Conservation (phyloP, 306 rosid genomes). For the Cicer judaicum region DNA sequence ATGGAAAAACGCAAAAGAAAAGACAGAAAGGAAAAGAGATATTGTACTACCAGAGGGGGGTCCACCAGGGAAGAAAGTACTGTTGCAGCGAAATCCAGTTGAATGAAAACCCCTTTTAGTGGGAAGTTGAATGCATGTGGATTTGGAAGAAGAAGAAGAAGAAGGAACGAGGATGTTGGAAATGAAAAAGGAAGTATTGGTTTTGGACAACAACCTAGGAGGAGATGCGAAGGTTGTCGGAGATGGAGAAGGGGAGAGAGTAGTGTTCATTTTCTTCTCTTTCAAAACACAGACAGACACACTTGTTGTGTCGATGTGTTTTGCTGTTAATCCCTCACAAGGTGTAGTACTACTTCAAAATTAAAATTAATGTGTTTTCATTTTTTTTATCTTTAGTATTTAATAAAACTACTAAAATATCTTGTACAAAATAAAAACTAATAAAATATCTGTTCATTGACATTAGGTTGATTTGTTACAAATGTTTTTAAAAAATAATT, state of each 20-base stretch:
- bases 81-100: slow-evolving; percentile 51
- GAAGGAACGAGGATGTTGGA: slow-evolving; percentile 38
- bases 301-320: slow-evolving; percentile 17
- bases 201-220: slow-evolving; percentile 41
- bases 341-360: too few relatives aligned
- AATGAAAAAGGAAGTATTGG: slow-evolving; percentile 41
- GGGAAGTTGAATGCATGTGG: slow-evolving; percentile 40
- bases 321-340: not conserved
- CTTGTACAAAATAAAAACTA: too few relatives aligned
- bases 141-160: slow-evolving; percentile 34
- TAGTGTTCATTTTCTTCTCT: slow-evolving; percentile 59
- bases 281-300: slow-evolving; percentile 4
- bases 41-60: slow-evolving; percentile 57
- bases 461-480: too few relatives aligned
- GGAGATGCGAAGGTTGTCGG: slow-evolving; percentile 29
- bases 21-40: not conserved
- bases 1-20: not conserved
- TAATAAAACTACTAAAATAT: too few relatives aligned
- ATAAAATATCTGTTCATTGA: too few relatives aligned
- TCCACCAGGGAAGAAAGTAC: slow-evolving; percentile 61
- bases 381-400: too few relatives aligned
- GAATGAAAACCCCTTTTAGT: slow-evolving; percentile 43
- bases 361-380: too few relatives aligned
- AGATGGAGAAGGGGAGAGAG: slow-evolving; percentile 53
- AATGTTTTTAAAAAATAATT: too few relatives aligned